phyloP scores from a whole-genome alignment of 1,284 basidiomycete genomes.

The Trametes polyzona region DNA sequence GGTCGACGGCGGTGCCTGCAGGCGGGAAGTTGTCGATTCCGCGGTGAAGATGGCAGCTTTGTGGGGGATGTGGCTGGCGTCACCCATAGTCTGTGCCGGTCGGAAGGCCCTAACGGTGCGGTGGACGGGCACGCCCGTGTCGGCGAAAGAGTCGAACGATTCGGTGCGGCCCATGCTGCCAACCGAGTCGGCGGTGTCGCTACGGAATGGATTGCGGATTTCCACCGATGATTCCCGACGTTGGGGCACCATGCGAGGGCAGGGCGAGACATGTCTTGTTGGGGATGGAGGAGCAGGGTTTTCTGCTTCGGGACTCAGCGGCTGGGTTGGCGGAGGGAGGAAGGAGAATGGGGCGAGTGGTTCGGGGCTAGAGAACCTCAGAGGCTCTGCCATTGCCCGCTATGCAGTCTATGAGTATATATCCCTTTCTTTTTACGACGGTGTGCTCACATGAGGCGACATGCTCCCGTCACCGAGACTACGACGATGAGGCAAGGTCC shows the following conservation, averaged over 20 bases:
- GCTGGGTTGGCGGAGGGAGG: neutral
- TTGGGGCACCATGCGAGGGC: slow-evolving; percentile 9
- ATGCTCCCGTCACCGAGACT: slow-evolving; percentile 2
- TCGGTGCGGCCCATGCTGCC: slow-evolving; percentile 5
- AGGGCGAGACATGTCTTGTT: neutral
- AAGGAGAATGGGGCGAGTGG: neutral
- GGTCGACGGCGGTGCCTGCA: neutral
- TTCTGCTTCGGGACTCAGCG: neutral
- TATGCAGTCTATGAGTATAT: no score
- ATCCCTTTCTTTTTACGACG: no score
- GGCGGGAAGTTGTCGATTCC: neutral
- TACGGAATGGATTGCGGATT: slow-evolving; percentile 21
- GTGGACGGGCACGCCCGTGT: slow-evolving; percentile 4
- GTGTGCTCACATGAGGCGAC: slow-evolving; percentile 1
- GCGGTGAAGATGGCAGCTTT: slow-evolving; percentile 17
- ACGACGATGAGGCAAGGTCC: neutral
- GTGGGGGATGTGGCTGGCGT: neutral
- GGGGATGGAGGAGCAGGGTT: neutral
- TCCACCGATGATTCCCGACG: slow-evolving; percentile 1
- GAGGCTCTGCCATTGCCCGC: neutral
- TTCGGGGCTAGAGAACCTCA: neutral
- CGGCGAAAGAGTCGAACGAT: slow-evolving; percentile 10
- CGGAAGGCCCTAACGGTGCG: slow-evolving; percentile 9
- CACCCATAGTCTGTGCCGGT: neutral
- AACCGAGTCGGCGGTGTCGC: slow-evolving; percentile 10